Conservation (phyloP, 2,329 filamentous ascomycete species). For the Emmonsia crescens region DNA sequence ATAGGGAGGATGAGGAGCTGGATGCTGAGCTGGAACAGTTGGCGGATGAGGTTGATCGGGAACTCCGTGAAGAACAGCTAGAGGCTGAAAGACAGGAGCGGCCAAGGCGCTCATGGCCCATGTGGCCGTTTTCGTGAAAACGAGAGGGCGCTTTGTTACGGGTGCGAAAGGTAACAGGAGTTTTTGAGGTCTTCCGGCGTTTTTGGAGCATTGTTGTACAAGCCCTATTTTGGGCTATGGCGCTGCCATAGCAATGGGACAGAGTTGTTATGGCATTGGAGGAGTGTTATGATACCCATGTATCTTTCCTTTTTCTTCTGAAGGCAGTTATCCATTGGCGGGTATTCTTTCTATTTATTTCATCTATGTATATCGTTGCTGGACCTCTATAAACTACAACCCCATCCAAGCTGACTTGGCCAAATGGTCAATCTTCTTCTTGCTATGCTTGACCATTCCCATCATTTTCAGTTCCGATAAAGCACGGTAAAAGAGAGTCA, state of each 20-base stretch:
- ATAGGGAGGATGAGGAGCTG: slow-evolving; percentile 12
- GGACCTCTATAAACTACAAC: slow-evolving; percentile 11
- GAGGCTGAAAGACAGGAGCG: slow-evolving; percentile 5
- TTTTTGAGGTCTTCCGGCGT: background rate
- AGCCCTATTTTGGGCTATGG: background rate
- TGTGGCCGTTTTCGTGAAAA: slow-evolving; percentile 8
- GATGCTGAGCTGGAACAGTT: slow-evolving; percentile 11
- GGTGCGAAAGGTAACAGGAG: background rate
- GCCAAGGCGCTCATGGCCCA: slow-evolving; percentile 4
- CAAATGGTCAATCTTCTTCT: slow-evolving; percentile 86
- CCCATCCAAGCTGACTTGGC: slow-evolving; percentile 77
- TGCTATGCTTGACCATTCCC: slow-evolving; percentile 78
- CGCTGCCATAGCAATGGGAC: background rate
- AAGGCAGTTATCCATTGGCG: background rate
- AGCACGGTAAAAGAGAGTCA: slow-evolving; percentile 73
- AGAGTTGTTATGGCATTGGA: background rate
- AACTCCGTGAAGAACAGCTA: slow-evolving; percentile 4
- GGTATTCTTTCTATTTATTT: background rate
- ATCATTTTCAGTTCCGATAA: slow-evolving; percentile 76
- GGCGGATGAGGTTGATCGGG: slow-evolving; percentile 8
- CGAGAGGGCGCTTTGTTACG: background rate
- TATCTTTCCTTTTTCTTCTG: background rate
- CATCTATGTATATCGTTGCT: background rate
- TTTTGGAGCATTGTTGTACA: background rate
- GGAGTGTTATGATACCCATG: slow-evolving; percentile 2